Conservation (phyloP, 345 rosid species). For the Streptanthus diversifolius region DNA sequence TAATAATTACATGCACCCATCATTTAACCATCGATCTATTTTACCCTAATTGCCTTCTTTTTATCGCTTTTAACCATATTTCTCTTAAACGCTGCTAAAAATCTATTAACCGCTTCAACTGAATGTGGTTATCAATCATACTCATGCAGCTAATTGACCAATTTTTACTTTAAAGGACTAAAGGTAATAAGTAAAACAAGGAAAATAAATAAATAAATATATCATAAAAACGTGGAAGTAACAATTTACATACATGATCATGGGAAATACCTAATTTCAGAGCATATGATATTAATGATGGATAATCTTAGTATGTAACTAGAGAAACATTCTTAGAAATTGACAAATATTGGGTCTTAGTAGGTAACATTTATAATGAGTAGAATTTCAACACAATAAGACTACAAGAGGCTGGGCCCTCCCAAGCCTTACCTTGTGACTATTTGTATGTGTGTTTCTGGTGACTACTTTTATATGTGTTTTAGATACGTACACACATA, state of each 20-base stretch:
- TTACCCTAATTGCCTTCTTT: neutral
- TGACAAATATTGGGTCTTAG: slow-evolving; percentile 17
- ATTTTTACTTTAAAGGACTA: neutral
- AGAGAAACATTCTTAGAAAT: slow-evolving; percentile 21
- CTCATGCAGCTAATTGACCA: neutral
- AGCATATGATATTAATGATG: neutral
- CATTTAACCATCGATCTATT: neutral
- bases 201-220: neutral
- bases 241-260: neutral
- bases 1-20: no score
- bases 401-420: slow-evolving; percentile 30
- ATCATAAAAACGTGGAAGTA: neutral
- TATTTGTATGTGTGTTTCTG: slow-evolving; percentile 8
- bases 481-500: neutral
- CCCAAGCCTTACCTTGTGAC: slow-evolving; percentile 30
- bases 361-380: slow-evolving; percentile 20
- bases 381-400: slow-evolving; percentile 22
- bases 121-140: neutral
- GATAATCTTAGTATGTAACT: slow-evolving; percentile 4
- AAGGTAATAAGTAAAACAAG: neutral
- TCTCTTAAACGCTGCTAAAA: neutral
- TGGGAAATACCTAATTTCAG: slow-evolving; percentile 2
- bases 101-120: neutral
- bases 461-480: slow-evolving; percentile 4
- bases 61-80: neutral